phyloP scores from a whole-genome alignment of 2,329 filamentous ascomycete species.

The Bipolaris zeicola region DNA sequence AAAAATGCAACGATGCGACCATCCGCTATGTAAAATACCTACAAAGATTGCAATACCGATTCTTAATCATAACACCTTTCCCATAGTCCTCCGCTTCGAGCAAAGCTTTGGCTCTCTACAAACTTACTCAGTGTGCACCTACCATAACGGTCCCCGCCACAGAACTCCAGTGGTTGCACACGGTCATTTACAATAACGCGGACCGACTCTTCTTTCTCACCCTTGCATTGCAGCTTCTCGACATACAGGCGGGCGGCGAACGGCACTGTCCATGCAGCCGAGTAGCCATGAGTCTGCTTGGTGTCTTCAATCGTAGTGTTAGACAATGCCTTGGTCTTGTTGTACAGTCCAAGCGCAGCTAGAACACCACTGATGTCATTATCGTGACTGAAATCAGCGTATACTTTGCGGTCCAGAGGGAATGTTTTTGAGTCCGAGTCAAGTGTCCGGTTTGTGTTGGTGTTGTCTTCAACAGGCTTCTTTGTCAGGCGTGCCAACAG shows the following conservation, averaged over 20 bases:
- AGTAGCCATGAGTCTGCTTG: conserved; percentile 67
- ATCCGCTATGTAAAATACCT: not conserved
- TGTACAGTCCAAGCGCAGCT: conserved; percentile 78
- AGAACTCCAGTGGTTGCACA: conserved; percentile 73
- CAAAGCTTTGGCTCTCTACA: conserved; percentile 76
- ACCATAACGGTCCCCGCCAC: conserved; percentile 71
- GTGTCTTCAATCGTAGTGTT: conserved; percentile 57
- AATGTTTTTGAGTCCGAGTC: conserved; percentile 72
- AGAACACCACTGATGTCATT: conserved; percentile 82
- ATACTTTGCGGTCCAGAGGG: conserved; percentile 69
- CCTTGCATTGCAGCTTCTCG: conserved; percentile 78
- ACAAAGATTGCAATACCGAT: not conserved
- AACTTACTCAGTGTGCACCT: conserved; percentile 73
- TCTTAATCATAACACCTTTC: conserved; percentile 58
- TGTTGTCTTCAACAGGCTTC: conserved; percentile 71
- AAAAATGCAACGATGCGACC: too few species aligned
- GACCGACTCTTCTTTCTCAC: conserved; percentile 70
- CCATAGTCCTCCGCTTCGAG: conserved; percentile 74
- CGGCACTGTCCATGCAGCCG: conserved; percentile 78
- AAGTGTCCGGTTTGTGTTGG: conserved; percentile 77
- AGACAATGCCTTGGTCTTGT: conserved; percentile 60
- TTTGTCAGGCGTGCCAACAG: conserved; percentile 79
- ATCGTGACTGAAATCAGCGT: conserved; percentile 92
- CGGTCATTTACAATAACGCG: conserved; percentile 83
- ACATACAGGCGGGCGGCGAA: conserved; percentile 83